phyloP scores from a whole-genome alignment of 2,329 filamentous ascomycete genomes.

The Diplodia intermedia region DNA sequence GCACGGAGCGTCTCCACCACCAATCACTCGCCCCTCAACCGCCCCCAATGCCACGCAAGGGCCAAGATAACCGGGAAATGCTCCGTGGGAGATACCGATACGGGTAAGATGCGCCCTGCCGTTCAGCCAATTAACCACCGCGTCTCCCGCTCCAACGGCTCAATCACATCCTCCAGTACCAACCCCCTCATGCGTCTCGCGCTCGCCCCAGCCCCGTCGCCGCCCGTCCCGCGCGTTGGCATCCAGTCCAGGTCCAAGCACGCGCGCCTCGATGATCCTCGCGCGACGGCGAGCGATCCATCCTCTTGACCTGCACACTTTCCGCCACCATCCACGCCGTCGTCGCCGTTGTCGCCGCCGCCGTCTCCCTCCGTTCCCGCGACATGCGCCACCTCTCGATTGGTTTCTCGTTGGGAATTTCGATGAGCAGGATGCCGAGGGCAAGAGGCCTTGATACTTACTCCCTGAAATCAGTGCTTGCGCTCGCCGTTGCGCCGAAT shows the following conservation, averaged over 20 bases:
- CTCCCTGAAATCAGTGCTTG: not conserved
- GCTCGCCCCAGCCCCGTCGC: not conserved
- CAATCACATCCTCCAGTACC: constrained; percentile 1
- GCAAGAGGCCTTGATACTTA: not conserved
- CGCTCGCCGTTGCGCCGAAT: not conserved
- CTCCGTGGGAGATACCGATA: too few relatives aligned
- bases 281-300: not conserved
- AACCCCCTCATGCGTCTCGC: not conserved
- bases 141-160: not conserved
- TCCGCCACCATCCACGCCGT: not conserved
- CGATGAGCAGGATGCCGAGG: not conserved
- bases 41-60: too few relatives aligned
- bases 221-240: not conserved
- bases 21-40: too few relatives aligned
- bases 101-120: too few relatives aligned
- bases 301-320: not conserved
- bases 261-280: not conserved
- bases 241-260: constrained; percentile 3
- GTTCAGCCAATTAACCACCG: not conserved
- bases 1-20: too few relatives aligned
- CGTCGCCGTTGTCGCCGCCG: too few relatives aligned
- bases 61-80: too few relatives aligned
- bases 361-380: not conserved
- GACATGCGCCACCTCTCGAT: not conserved
- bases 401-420: constrained; percentile 2